Conservation (phyloP, 345 rosid genomes). For the Pugionium cornutum region DNA sequence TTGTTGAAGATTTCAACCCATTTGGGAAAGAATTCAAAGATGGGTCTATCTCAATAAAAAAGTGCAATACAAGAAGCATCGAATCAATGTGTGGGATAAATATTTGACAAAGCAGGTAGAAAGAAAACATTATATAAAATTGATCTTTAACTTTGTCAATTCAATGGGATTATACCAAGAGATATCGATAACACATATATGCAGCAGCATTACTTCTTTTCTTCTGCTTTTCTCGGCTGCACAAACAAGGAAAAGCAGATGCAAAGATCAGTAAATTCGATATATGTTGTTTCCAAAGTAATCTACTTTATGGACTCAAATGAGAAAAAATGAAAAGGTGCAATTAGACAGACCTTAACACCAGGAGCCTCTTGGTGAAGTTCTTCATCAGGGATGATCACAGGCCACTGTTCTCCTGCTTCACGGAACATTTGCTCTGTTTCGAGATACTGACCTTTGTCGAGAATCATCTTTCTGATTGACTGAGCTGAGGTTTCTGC, state of each 20-base stretch:
- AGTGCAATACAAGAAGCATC: too few species aligned
- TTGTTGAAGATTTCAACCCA: too few species aligned
- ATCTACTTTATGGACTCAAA: not conserved
- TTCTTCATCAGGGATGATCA: constrained; percentile 77
- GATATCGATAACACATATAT: not conserved
- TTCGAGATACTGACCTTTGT: constrained; percentile 50
- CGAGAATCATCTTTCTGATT: not conserved
- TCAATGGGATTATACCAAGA: not conserved
- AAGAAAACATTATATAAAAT: too few species aligned
- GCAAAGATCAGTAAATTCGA: constrained; percentile 16
- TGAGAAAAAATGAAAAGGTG: not conserved
- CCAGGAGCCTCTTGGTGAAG: constrained; percentile 63
- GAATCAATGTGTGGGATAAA: too few species aligned
- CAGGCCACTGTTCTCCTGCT: constrained; percentile 92
- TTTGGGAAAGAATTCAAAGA: too few species aligned
- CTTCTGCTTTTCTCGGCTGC: constrained; percentile 85
- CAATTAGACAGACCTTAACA: constrained; percentile 57
- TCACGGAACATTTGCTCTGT: constrained; percentile 94
- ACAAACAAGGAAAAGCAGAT: constrained; percentile 1
- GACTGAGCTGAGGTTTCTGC: constrained; percentile 31
- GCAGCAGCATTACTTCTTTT: constrained; percentile 48
- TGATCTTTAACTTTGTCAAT: too few species aligned
- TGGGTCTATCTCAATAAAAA: too few species aligned
- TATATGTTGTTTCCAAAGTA: not conserved
- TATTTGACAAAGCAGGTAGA: too few species aligned